A percentile compares a stretch with the other conserved stretches of the same genome.
Evolutionary conservation across 2,329 filamentous ascomycete genomes (phyloP).

Genomic region (Penicillium frequentans): DNA sequence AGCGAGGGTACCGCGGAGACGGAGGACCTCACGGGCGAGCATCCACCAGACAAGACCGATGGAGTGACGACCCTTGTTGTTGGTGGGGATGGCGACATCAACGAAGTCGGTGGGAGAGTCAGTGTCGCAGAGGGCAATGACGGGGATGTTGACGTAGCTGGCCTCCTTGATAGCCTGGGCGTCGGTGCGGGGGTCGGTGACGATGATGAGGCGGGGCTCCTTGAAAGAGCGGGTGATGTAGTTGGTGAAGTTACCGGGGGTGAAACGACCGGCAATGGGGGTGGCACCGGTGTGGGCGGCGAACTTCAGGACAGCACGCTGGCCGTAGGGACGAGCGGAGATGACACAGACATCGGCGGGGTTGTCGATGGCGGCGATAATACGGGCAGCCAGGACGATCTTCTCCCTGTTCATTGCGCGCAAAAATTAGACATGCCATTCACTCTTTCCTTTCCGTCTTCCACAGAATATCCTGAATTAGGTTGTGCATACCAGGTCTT

Average conservation of each 20-base stretch:
- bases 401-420: slow-evolving; percentile 73
- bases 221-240: slow-evolving; percentile 99
- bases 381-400: slow-evolving; percentile 96
- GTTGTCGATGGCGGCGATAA: slow-evolving; percentile 99
- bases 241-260: slow-evolving; percentile 99
- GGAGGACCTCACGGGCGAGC: slow-evolving; percentile 98
- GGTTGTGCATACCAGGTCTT: slow-evolving; percentile 84
- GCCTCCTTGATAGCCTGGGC: slow-evolving; percentile 99
- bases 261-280: slow-evolving; percentile 99
- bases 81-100: slow-evolving; percentile 99
- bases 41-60: slow-evolving; percentile 99
- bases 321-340: slow-evolving; percentile 98
- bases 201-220: slow-evolving; percentile 98
- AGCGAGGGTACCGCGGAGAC: slow-evolving; percentile 94
- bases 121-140: slow-evolving; percentile 98
- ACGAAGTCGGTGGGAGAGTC: slow-evolving; percentile 99
- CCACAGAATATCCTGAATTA: background rate
- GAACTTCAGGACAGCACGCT: slow-evolving; percentile 99
- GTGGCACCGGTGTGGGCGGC: slow-evolving; percentile 96
- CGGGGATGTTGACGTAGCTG: slow-evolving; percentile 99
- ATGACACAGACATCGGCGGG: slow-evolving; percentile 99
- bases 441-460: background rate
- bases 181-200: slow-evolving; percentile 99
- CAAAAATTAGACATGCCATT: slow-evolving; percentile 19
- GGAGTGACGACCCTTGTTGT: slow-evolving; percentile 99